Evolutionary conservation across 371 early-diverging fungal genomes (phyloP).

Genomic region (Blastocladiella emersonii): DNA sequence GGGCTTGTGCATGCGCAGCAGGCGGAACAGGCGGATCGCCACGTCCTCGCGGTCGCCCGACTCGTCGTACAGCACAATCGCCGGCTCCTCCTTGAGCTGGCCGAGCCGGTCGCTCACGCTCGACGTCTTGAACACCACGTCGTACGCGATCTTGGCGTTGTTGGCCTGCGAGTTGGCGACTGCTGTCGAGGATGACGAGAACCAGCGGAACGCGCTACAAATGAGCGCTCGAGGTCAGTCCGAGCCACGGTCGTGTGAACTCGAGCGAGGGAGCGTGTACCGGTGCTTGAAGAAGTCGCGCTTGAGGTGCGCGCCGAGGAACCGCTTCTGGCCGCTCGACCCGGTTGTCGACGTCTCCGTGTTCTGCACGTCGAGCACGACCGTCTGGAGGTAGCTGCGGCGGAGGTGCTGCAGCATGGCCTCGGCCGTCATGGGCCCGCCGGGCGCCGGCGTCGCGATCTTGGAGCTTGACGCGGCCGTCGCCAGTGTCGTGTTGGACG

Average conservation of each 20-base stretch:
- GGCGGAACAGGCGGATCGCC: neutral
- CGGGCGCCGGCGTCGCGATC: too few species aligned
- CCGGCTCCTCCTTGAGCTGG: neutral
- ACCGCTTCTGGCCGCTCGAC: neutral
- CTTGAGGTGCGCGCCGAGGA: neutral
- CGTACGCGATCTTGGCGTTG: neutral
- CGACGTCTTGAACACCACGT: neutral
- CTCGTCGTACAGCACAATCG: neutral
- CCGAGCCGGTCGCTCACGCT: neutral
- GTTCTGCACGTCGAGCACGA: neutral
- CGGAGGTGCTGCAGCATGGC: neutral
- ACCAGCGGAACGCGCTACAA: neutral
- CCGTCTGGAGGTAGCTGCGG: neutral
- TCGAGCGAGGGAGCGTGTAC: neutral
- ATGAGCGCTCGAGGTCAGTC: too few species aligned
- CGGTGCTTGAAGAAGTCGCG: slow-evolving; percentile 2
- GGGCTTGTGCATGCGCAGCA: neutral
- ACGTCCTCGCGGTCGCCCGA: neutral
- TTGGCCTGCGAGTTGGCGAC: neutral
- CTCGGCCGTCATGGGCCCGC: too few species aligned
- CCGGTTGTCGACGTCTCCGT: neutral
- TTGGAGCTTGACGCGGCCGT: too few species aligned
- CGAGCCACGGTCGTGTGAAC: too few species aligned
- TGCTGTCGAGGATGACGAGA: neutral
- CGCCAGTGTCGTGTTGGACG: too few species aligned